These are phyloP conservation scores for Barnettozyma salicaria DNA, from an alignment of 805 yeast species.

Conservation along the genomic window DNA sequence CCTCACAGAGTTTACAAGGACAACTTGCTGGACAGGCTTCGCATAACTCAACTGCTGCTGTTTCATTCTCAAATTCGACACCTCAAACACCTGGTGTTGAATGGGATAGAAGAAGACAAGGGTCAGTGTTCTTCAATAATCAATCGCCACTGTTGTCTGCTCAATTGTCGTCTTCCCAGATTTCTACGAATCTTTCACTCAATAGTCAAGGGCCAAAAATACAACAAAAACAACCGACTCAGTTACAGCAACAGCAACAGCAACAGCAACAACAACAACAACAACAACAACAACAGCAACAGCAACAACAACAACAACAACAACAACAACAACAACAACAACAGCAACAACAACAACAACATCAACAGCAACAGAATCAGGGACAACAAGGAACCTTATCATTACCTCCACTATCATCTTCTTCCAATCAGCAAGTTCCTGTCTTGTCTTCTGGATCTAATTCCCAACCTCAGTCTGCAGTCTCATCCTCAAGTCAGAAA, in stretches of 20 bases:
- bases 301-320: conserved; percentile 6
- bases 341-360: conserved; percentile 6
- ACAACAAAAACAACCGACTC: conserved; percentile 1
- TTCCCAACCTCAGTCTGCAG: conserved; percentile 21
- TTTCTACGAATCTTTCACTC: conserved; percentile 22
- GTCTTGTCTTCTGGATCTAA: conserved; percentile 16
- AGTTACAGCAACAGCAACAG: background rate
- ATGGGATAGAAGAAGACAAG: conserved; percentile 49
- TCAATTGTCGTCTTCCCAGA: conserved; percentile 20
- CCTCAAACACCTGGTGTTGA: conserved; percentile 39
- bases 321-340: conserved; percentile 6
- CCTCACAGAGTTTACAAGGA: conserved; percentile 15
- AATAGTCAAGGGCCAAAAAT: conserved; percentile 7
- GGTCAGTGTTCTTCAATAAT: conserved; percentile 45
- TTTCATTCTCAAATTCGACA: conserved; percentile 23
- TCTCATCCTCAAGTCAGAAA: conserved; percentile 5
- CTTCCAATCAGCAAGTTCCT: conserved; percentile 4
- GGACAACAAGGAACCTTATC: conserved; percentile 7
- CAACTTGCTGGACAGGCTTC: conserved; percentile 9
- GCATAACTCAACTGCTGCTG: conserved; percentile 15
- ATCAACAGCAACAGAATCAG: conserved; percentile 6
- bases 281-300: conserved; percentile 5
- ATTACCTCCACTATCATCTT: conserved; percentile 9
- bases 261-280: conserved; percentile 8
- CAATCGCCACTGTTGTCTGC: conserved; percentile 23